Evolutionary conservation across 2,329 filamentous ascomycete genomes (phyloP).

Genomic region (Colletotrichum spinosum): DNA sequence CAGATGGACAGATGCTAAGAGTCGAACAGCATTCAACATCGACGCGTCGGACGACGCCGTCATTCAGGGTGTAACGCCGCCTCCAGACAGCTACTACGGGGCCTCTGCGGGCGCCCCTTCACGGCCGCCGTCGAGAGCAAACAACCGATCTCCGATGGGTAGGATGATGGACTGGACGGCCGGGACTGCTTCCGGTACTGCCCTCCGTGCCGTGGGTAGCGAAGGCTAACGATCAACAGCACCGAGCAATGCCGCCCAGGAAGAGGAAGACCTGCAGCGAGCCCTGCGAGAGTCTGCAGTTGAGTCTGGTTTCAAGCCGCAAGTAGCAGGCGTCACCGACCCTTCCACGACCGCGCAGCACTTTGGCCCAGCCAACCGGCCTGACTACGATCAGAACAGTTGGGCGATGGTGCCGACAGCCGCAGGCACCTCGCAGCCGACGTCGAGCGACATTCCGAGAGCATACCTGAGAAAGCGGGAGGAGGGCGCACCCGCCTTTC

Average conservation of each 20-base stretch:
- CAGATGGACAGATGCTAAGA: constrained; percentile 5
- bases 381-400: constrained; percentile 64
- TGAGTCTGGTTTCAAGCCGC: constrained; percentile 51
- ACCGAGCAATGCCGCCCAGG: constrained; percentile 52
- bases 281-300: constrained; percentile 68
- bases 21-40: constrained; percentile 63
- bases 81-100: constrained; percentile 48
- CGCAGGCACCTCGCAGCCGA: constrained; percentile 42
- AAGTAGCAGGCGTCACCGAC: constrained; percentile 64
- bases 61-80: constrained; percentile 57
- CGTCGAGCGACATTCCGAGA: constrained; percentile 38
- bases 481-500: constrained; percentile 61
- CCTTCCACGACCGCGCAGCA: constrained; percentile 52
- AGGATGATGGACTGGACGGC: constrained; percentile 62
- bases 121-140: constrained; percentile 71
- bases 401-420: constrained; percentile 69
- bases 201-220: constrained; percentile 27
- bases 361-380: constrained; percentile 71
- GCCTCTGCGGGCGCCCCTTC: constrained; percentile 61
- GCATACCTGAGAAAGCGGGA: constrained; percentile 59
- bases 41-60: constrained; percentile 60
- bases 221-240: constrained; percentile 38
- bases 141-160: constrained; percentile 67
- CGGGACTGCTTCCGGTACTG: constrained; percentile 43
- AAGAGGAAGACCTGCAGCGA: constrained; percentile 67